Base-by-base conservation (phyloP, 108 stramenopile species). In the Skeletonema potamos region DNA sequence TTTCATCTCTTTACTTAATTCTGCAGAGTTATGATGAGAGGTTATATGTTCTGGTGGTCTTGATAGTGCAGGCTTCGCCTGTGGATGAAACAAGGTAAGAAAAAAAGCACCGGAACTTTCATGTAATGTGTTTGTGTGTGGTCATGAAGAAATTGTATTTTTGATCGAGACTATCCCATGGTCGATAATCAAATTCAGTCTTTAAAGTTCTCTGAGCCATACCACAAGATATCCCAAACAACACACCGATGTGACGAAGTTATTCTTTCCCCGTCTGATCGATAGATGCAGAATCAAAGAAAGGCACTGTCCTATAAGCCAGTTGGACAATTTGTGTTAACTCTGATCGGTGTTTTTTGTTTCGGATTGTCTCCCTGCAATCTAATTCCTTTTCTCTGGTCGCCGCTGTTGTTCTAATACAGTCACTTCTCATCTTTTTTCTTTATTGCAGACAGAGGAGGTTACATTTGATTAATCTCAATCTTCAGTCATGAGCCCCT, bases 201-300 rank as follows among this genome's bases (percentile, higher is more conserved):
- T 77, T 76, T 77, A 77, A 77, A 77, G 77, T 77, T 77, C 77
- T 77, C 77, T 59, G 77, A 77, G 70, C 77, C 76, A 64, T 41
- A 41, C n/a, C 13, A n/a, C 13, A 15, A 41, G 15, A n/a, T 41
- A 3, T 2, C 33, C 39, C 13, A 41, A 41, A 41, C 39, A 41
- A 3, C n/a, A n/a, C n/a, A n/a, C 13, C 89, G 89, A 93, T 61
- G 76, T 90, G 89, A 90, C 87, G 82, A 79, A 90, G 74, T 84
- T 78, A 90, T 90, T 93, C 89, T 90, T 93, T 90, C 89, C 92
- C 89, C 89, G 89, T 93, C 92, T 89, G 81, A 90, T 86, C 89
- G 92, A 93, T 86, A 90, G 57, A 86, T 90, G 92, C 77, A 71
- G 92, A 90, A 69, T 57, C 68, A 43, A 77, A 68, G 87, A 90